Conservation (phyloP, 306 rosid species). For the Corylus avellana region DNA sequence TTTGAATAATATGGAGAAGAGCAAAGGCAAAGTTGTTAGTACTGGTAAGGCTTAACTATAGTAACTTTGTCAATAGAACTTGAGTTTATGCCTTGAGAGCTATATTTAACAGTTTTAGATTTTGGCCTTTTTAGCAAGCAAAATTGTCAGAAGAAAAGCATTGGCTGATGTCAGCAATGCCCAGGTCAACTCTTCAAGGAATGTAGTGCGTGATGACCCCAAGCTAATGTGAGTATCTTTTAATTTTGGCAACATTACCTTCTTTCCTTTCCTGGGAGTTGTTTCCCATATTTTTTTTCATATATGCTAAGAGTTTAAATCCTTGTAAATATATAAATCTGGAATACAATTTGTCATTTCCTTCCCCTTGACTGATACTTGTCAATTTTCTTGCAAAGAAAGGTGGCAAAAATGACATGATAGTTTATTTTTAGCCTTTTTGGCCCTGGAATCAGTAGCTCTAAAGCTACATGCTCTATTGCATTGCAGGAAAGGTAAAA, state of each 20-base stretch:
- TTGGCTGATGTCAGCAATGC: constrained; percentile 79
- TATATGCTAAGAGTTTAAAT: neutral
- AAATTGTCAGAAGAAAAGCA: constrained; percentile 54
- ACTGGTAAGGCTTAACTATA: constrained; percentile 48
- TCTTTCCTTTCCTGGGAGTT: constrained; percentile 8
- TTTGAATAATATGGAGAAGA: constrained; percentile 44
- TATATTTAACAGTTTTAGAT: constrained; percentile 8
- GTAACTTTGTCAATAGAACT: constrained; percentile 4
- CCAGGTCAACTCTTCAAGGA: constrained; percentile 42
- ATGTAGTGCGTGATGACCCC: constrained; percentile 34
- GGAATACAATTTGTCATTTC: neutral
- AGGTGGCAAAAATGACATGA: neutral
- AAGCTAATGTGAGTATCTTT: constrained; percentile 64
- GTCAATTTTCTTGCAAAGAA: neutral
- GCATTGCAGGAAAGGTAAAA: constrained; percentile 24
- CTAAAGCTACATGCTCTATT: constrained; percentile 4
- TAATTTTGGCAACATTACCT: neutral
- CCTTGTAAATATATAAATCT: neutral
- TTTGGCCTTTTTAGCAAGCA: constrained; percentile 41
- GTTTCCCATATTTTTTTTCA: neutral
- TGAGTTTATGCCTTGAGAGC: neutral
- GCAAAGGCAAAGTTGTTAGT: constrained; percentile 37
- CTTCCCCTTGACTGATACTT: neutral
- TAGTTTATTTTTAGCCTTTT: neutral
- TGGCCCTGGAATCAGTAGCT: neutral